A percentile compares a stretch with the other conserved stretches of the same genome.
Conservation (phyloP, 2,329 filamentous ascomycete genomes). For the Talaromyces sp. region DNA sequence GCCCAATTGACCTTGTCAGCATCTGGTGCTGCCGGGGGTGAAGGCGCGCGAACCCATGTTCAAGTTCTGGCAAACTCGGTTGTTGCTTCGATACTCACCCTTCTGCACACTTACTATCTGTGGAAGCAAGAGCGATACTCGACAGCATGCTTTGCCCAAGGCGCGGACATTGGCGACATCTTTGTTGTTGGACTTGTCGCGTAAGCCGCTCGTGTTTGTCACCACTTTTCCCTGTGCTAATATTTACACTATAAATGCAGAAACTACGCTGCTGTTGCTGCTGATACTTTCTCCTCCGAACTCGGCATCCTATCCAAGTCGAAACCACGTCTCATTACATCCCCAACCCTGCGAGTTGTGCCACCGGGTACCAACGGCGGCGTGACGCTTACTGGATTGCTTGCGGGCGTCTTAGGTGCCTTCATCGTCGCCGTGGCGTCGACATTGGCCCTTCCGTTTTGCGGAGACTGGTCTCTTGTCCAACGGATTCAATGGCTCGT, state of each 20-base stretch:
- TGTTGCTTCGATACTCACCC: conserved; percentile 62
- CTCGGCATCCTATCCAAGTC: conserved; percentile 79
- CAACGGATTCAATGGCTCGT: conserved; percentile 49
- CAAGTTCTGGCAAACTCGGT: conserved; percentile 89
- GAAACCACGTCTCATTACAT: conserved; percentile 79
- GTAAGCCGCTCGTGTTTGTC: conserved; percentile 19
- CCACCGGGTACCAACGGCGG: conserved; percentile 92
- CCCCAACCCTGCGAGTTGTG: conserved; percentile 66
- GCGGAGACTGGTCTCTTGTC: conserved; percentile 30
- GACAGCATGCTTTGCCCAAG: conserved; percentile 34
- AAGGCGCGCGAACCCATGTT: conserved; percentile 74
- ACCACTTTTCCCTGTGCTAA: background rate
- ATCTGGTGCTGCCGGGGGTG: conserved; percentile 64
- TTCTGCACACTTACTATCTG: conserved; percentile 46
- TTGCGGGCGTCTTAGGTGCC: conserved; percentile 68
- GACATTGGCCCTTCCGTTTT: conserved; percentile 64
- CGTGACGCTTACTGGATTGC: conserved; percentile 68
- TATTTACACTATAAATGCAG: conserved; percentile 15
- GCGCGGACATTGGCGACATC: conserved; percentile 27
- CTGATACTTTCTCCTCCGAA: conserved; percentile 93
- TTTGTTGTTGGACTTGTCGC: conserved; percentile 35
- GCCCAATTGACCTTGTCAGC: conserved; percentile 72
- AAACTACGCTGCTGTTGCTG: conserved; percentile 86
- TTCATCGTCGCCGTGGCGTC: conserved; percentile 63
- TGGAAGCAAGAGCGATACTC: conserved; percentile 10